These are phyloP conservation scores for Colletotrichum destructivum DNA, from an alignment of 2,329 filamentous ascomycete genomes.

Conservation along the genomic window DNA sequence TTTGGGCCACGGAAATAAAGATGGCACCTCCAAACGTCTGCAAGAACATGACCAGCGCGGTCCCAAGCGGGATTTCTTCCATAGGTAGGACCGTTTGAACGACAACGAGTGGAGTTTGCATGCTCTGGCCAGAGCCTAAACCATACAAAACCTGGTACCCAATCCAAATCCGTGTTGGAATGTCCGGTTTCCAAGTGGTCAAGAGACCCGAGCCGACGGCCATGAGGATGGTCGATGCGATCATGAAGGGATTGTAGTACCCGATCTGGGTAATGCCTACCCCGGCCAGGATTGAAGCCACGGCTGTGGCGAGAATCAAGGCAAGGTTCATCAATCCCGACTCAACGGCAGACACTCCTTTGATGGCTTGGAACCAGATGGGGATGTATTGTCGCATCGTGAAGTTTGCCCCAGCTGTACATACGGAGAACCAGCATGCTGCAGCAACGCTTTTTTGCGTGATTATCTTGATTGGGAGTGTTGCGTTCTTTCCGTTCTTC, in stretches of 20 bases:
- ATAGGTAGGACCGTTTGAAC: slow-evolving; percentile 45
- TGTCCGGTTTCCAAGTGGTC: slow-evolving; percentile 15
- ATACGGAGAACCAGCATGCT: slow-evolving; percentile 46
- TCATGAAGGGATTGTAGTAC: slow-evolving; percentile 55
- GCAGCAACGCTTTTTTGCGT: slow-evolving; percentile 50
- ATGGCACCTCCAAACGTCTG: slow-evolving; percentile 38
- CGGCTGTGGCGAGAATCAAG: slow-evolving; percentile 48
- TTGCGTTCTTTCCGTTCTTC: slow-evolving; percentile 52
- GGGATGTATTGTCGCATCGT: slow-evolving; percentile 51
- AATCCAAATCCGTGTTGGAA: slow-evolving; percentile 39
- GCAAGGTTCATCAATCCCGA: slow-evolving; percentile 53
- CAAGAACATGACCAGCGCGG: slow-evolving; percentile 34
- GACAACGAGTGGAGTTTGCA: slow-evolving; percentile 46
- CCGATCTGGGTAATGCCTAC: slow-evolving; percentile 50
- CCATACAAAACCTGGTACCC: slow-evolving; percentile 47
- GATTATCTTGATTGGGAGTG: slow-evolving; percentile 55
- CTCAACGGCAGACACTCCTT: slow-evolving; percentile 49
- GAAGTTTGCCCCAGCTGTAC: slow-evolving; percentile 43
- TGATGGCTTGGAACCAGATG: slow-evolving; percentile 54
- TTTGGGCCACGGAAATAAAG: slow-evolving; percentile 34
- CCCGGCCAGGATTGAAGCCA: slow-evolving; percentile 47
- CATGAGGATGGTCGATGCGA: slow-evolving; percentile 48
- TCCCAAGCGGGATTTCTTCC: slow-evolving; percentile 30
- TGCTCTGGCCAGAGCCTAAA: slow-evolving; percentile 46
- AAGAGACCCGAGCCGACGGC: slow-evolving; percentile 46